Evolutionary conservation across 345 rosid genomes (phyloP), one percentile per base, ranked within the genome.

Genomic region (Melaleuca quinquenervia): DNA sequence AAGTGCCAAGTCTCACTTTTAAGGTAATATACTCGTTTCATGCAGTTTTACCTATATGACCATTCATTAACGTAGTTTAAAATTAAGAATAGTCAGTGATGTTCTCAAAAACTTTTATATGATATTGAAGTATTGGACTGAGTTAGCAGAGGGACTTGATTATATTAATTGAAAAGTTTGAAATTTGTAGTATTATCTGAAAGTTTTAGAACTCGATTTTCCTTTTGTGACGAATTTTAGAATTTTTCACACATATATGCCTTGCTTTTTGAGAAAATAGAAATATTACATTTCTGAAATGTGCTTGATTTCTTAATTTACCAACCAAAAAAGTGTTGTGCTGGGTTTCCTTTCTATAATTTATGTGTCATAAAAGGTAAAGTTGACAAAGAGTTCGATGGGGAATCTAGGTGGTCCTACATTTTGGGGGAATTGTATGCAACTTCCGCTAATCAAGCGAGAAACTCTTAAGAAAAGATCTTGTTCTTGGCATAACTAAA

Each of bases 231-330:
- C 70, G 15, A 14, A 6, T 27, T 15, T 27, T 14, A 62, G 3
- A 27, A 62, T 5, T 14, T 27, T 62, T 62, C 5, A 27, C 27
- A 7, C 36, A 27, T 5, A 27, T 60, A 27, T 60, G 9, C 20
- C 20, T 60, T 2, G 0, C 0, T 27, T 0, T 27, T 60, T 6
- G 14, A 14, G 2, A 7, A 3, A 24, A 51, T 12, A 60, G 27
- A 60, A 60, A 14, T 3, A 32, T 27, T 0, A 7, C 41, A 14
- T 60, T 12, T 0, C 5, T 60, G 10, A 60, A 0, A 60, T 29
- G 75, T 55, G 62, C 62, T 55, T 55, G 10, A 24, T 55, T 55
- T 55, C 60, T 55, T 55, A 55, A 24, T 24, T 55, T 55, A 55
- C n/a, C 62, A 10, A 24, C 62, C 27, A 24, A 55, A 10, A 24